Conservation (phyloP, 441 rosid species). For the Populus trichocarpa region DNA sequence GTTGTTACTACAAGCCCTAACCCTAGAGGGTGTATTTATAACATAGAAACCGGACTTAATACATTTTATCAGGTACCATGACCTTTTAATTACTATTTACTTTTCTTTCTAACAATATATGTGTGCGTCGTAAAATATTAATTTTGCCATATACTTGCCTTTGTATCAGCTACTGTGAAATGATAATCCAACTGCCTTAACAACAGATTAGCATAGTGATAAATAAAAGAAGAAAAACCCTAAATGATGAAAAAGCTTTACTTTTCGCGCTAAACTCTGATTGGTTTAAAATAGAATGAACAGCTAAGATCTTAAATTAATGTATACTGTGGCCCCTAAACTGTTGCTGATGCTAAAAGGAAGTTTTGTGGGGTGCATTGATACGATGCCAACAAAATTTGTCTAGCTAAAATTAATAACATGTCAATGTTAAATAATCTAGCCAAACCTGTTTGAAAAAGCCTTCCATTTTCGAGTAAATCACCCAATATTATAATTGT, state of each 20-base stretch:
- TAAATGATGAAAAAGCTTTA: slow-evolving; percentile 47
- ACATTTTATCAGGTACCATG: not conserved
- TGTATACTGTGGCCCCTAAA: slow-evolving; percentile 41
- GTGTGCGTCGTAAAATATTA: not conserved
- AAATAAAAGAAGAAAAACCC: slow-evolving; percentile 26
- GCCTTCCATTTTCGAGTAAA: not conserved
- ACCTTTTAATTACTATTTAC: not conserved
- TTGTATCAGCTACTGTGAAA: slow-evolving; percentile 27
- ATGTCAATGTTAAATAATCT: slow-evolving; percentile 19
- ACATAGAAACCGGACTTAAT: slow-evolving; percentile 10
- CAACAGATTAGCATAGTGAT: slow-evolving; percentile 12
- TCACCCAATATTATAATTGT: not conserved
- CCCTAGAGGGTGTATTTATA: slow-evolving; percentile 65
- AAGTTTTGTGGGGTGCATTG: slow-evolving; percentile 32
- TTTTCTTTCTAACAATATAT: not conserved
- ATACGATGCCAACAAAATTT: slow-evolving; percentile 34
- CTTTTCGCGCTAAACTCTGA: slow-evolving; percentile 44
- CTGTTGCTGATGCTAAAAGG: slow-evolving; percentile 24
- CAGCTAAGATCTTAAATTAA: slow-evolving; percentile 53
- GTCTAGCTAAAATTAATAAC: slow-evolving; percentile 42
- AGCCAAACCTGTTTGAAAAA: slow-evolving; percentile 28
- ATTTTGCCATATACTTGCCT: not conserved
- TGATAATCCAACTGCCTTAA: slow-evolving; percentile 43
- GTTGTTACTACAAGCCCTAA: slow-evolving; percentile 51
- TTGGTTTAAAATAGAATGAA: slow-evolving; percentile 68